Percentiles rank a stretch among this genome's conserved stretches.
phyloP scores from a whole-genome alignment of 2,329 filamentous ascomycete genomes.

The Blastomyces parvus region DNA sequence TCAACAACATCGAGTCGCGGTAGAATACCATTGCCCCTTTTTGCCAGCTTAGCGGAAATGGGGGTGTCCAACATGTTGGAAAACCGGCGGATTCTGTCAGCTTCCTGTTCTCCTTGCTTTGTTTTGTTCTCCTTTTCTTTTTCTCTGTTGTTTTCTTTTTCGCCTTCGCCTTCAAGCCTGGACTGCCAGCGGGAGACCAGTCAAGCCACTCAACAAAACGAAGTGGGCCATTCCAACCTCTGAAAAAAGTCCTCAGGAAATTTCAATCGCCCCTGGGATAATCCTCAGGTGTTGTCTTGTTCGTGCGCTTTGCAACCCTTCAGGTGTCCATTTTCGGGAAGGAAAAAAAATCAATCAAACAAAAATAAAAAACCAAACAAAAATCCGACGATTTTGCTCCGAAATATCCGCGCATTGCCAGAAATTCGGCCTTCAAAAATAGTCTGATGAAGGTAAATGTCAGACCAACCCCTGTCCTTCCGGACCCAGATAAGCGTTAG shows the following conservation, averaged over 20 bases:
- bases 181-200: neutral
- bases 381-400: neutral
- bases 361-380: too few relatives aligned
- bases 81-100: neutral
- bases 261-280: neutral
- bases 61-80: neutral
- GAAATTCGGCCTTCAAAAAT: neutral
- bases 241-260: neutral
- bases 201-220: neutral
- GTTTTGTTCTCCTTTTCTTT: neutral
- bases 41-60: neutral
- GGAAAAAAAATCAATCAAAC: too few relatives aligned
- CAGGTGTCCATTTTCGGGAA: neutral
- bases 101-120: neutral
- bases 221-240: neutral
- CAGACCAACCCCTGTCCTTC: neutral
- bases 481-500: too few relatives aligned
- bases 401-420: neutral
- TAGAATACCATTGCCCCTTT: neutral
- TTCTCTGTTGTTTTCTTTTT: neutral
- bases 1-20: neutral
- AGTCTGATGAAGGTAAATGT: neutral
- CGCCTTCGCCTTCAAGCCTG: neutral
- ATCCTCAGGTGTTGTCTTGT: neutral
- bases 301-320: neutral